Conservation (phyloP, 192 early-diverging fungal genomes). For the Helicostylum pulchrum region DNA sequence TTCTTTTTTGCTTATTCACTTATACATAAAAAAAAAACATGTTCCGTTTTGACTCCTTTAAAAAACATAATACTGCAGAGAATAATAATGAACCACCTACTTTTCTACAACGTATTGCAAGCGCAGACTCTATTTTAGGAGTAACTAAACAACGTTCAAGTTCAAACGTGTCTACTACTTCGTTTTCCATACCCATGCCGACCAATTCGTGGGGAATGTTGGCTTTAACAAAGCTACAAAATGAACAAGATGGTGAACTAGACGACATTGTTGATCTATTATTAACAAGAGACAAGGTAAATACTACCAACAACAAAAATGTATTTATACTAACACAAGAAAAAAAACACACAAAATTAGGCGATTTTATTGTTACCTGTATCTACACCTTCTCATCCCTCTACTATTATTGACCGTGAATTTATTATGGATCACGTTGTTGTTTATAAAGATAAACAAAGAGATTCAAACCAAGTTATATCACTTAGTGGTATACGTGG, state of each 20-base stretch:
- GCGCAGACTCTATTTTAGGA: conserved; percentile 1
- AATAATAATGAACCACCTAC: not conserved
- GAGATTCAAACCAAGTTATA: conserved; percentile 17
- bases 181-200: conserved; percentile 35
- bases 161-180: not conserved
- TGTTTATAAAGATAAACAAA: conserved; percentile 13
- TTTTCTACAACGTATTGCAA: conserved; percentile 21
- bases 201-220: conserved; percentile 39
- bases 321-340: too few species aligned
- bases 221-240: conserved; percentile 20
- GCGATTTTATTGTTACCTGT: conserved; percentile 30
- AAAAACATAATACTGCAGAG: not conserved
- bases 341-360: not conserved
- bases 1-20: not conserved
- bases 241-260: conserved; percentile 14
- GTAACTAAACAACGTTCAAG: conserved; percentile 1
- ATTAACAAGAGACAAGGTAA: conserved; percentile 15
- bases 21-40: not conserved
- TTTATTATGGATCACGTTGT: conserved; percentile 37
- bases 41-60: conserved; percentile 16
- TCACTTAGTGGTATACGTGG: conserved; percentile 35
- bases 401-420: conserved; percentile 34
- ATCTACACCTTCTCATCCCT: conserved; percentile 25
- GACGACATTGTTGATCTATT: conserved; percentile 29
- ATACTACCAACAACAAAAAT: not conserved